These are phyloP conservation scores for Colletotrichum horii DNA, from an alignment of 2,329 filamentous ascomycete species.

Conservation along the genomic window DNA sequence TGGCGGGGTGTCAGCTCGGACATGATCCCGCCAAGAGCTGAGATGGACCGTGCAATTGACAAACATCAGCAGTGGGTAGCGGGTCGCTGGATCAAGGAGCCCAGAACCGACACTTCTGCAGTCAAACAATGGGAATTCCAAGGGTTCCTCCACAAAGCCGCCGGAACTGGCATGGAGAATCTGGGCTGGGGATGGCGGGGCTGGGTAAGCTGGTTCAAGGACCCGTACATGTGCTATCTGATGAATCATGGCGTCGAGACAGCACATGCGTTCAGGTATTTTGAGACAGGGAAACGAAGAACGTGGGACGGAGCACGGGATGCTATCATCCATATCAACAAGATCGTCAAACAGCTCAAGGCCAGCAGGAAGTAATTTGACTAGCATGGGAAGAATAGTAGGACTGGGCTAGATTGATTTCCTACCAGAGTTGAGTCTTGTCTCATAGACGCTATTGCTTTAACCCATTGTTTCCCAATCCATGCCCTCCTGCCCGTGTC, in stretches of 20 bases:
- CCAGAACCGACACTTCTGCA: constrained; percentile 17
- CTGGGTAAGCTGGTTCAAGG: constrained; percentile 45
- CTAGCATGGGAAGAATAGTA: background rate
- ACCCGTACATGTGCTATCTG: constrained; percentile 40
- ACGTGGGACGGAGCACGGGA: constrained; percentile 42
- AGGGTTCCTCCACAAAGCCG: constrained; percentile 39
- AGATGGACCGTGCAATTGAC: constrained; percentile 33
- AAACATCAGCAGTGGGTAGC: constrained; percentile 32
- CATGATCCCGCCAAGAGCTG: constrained; percentile 29
- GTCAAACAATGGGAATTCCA: constrained; percentile 38
- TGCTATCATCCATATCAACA: constrained; percentile 35
- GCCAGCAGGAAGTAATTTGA: background rate
- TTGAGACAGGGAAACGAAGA: constrained; percentile 43
- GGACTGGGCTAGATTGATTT: background rate
- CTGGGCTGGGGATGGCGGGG: constrained; percentile 44
- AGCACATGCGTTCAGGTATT: constrained; percentile 43
- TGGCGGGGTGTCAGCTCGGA: constrained; percentile 35
- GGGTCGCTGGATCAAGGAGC: constrained; percentile 24
- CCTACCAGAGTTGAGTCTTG: background rate
- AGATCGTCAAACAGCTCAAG: constrained; percentile 33
- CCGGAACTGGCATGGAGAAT: constrained; percentile 46
- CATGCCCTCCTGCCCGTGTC: background rate
- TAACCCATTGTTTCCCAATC: accelerated
- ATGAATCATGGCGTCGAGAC: constrained; percentile 45
- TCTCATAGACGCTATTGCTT: accelerated